Evolutionary conservation across 2,329 filamentous ascomycete genomes (phyloP), one percentile per base, ranked within the genome.

Genomic region (Fusarium sp.): DNA sequence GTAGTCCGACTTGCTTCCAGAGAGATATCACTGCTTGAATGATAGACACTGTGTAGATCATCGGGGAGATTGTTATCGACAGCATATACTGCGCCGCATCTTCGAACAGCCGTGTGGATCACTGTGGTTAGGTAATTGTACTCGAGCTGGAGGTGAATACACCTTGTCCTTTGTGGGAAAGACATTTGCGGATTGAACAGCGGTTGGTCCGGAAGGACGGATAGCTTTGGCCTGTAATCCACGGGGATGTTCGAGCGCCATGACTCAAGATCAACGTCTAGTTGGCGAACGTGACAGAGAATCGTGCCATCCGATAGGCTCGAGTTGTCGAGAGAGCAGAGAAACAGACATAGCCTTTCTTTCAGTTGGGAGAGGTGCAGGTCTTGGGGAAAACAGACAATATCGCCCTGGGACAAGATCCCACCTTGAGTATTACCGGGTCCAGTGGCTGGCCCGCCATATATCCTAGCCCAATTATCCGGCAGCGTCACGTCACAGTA

Each of bases 11-110:
- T 65, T 5, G 63, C 63, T 1, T 37, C 40, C 0, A 65, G 46
- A 2, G 60, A 65, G 3, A 65, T 19, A n/a, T 65, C 60, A 15
- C 60, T 65, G 1, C 63, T 65, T 3, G 60, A 65, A 19, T 65
- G 60, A 38, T 65, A 65, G 13, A 65, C 60, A 1, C 30, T 47
- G 5, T 65, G 60, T 1, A 65, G 43, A 15, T 47, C 60, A 1
- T 65, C 33, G 15, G 60, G 63, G 0, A 65, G 18, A 6, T 19
- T 47, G 6, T 57, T 47, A 0, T 35, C 16, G 0, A 33, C 18
- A 1, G 40, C 40, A 15, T 57, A 57, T 5, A 25, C 11, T 7
- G 60, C 47, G 1, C 63, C 63, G 1, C 63, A 65, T 56, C 60
- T 46, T 18, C 63, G 38, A 4, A 65, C 47, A 6, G 60, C 40